Conservation (phyloP, 495 filamentous ascomycete species). For the Poronia punctata region DNA sequence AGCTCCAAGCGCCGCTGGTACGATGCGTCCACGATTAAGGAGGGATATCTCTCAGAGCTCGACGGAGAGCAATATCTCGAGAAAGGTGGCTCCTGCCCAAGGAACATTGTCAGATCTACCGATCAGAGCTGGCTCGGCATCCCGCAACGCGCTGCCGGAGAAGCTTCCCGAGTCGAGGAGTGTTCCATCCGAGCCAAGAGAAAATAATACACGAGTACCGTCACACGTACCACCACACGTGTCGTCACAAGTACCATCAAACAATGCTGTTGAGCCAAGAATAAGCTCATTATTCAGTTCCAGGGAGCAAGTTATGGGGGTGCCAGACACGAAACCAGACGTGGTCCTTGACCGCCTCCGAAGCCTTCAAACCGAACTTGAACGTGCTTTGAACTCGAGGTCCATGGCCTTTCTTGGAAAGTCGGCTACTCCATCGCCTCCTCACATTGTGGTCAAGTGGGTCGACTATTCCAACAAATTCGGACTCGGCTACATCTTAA, state of each 20-base stretch:
- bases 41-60: constrained; percentile 17
- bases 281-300: constrained; percentile 40
- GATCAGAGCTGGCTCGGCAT: background rate
- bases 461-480: constrained; percentile 93
- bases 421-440: constrained; percentile 31
- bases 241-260: no score
- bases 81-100: constrained; percentile 8
- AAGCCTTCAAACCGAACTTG: constrained; percentile 45
- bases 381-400: constrained; percentile 49
- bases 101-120: constrained; percentile 1
- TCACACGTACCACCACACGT: no score
- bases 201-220: background rate
- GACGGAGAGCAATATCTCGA: constrained; percentile 12
- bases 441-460: constrained; percentile 74
- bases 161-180: background rate
- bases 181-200: background rate
- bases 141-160: background rate
- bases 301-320: constrained; percentile 38
- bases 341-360: constrained; percentile 42
- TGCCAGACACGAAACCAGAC: constrained; percentile 46
- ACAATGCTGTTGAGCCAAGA: constrained; percentile 1
- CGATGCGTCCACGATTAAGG: constrained; percentile 23
- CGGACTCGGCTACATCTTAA: constrained; percentile 77
- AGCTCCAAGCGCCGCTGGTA: constrained; percentile 20
- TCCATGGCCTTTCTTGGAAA: constrained; percentile 43